Conservation (phyloP, 148 eudicot genomes). For the Pouteria glomerata region DNA sequence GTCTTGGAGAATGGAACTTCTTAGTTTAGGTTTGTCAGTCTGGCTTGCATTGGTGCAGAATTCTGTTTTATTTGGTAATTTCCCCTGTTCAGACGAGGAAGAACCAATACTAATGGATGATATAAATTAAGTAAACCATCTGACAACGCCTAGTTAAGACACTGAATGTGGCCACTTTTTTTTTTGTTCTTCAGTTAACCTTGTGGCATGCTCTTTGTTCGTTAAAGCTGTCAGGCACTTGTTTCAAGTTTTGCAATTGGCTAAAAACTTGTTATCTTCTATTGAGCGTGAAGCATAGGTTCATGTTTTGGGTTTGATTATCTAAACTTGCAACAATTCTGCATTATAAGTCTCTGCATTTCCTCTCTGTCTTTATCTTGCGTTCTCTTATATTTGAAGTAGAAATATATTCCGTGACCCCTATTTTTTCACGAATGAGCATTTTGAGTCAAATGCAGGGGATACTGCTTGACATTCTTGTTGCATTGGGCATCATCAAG, state of each 20-base stretch:
- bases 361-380: not conserved
- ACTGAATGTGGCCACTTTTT: too few relatives aligned
- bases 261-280: too few relatives aligned
- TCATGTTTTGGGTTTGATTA: conserved; percentile 1
- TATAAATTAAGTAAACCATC: not conserved
- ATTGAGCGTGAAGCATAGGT: too few relatives aligned
- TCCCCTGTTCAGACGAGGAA: too few relatives aligned
- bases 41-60: not conserved
- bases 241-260: too few relatives aligned
- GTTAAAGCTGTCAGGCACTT: not conserved
- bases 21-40: not conserved
- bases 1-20: not conserved
- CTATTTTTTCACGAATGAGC: not conserved
- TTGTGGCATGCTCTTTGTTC: not conserved
- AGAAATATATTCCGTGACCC: not conserved
- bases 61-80: not conserved
- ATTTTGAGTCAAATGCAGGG: conserved; percentile 37
- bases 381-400: not conserved
- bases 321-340: not conserved
- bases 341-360: not conserved
- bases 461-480: conserved; percentile 59
- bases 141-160: too few relatives aligned
- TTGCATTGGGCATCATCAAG: conserved; percentile 43
- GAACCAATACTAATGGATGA: too few relatives aligned
- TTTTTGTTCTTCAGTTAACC: not conserved